These are phyloP conservation scores for Penicillium sp. DNA, from an alignment of 2,329 filamentous ascomycete species.

Conservation along the genomic window DNA sequence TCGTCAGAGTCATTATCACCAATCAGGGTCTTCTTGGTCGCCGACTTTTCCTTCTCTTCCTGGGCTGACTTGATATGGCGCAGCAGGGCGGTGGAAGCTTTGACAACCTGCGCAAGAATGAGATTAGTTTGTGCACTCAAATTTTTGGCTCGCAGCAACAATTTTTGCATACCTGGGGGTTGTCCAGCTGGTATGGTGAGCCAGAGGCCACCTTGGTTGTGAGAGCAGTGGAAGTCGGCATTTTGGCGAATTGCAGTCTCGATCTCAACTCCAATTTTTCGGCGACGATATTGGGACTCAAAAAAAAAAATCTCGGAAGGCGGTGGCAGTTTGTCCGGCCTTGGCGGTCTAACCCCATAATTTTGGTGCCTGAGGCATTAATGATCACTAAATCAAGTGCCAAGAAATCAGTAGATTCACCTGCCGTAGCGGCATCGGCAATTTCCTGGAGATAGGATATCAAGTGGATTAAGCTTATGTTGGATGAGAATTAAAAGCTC, in stretches of 20 bases:
- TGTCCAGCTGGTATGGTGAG: conserved; percentile 52
- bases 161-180: conserved; percentile 44
- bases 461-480: no score
- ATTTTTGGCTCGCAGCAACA: conserved; percentile 1
- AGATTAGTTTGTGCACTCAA: conserved; percentile 17
- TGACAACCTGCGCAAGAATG: conserved; percentile 51
- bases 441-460: no score
- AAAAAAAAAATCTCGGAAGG: conserved; percentile 44
- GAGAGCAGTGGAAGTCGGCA: conserved; percentile 45
- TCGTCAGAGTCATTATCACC: conserved; percentile 47
- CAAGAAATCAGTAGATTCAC: no score
- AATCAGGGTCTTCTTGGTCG: conserved; percentile 56
- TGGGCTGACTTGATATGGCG: conserved; percentile 57
- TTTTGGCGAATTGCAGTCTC: conserved; percentile 33
- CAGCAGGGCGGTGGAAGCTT: conserved; percentile 62
- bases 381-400: neutral
- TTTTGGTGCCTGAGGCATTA: conserved; percentile 20
- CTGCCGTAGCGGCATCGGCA: no score
- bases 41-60: conserved; percentile 50
- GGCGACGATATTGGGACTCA: conserved; percentile 29
- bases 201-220: conserved; percentile 46
- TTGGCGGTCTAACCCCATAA: conserved; percentile 27
- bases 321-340: conserved; percentile 37
- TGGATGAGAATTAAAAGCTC: no score
- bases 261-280: conserved; percentile 32